Conservation (phyloP, 1,284 basidiomycete species). For the Cryptococcus sp. region DNA sequence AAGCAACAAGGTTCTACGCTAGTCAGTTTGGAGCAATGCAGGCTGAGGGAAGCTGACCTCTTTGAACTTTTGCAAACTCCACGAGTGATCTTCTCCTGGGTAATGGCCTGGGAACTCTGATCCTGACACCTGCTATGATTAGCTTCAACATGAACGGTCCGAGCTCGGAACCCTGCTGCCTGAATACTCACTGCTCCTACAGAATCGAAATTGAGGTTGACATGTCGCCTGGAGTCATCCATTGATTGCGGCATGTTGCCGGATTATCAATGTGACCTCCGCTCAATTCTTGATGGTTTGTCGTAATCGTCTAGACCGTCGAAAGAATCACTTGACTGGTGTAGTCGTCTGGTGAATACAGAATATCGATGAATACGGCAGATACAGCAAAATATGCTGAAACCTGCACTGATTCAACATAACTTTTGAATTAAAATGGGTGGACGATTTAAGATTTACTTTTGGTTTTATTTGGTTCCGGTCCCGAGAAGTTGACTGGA, state of each 20-base stretch:
- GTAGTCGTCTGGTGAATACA: no score
- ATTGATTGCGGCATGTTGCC: slow-evolving; percentile 16
- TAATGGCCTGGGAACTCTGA: slow-evolving; percentile 84
- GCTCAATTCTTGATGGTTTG: no score
- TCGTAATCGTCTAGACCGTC: no score
- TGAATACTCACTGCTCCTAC: slow-evolving; percentile 52
- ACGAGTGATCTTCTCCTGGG: slow-evolving; percentile 75
- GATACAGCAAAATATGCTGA: no score
- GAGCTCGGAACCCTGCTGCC: background rate
- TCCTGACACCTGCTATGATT: slow-evolving; percentile 60
- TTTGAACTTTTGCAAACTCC: slow-evolving; percentile 71
- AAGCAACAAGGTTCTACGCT: slow-evolving; percentile 64
- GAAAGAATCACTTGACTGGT: no score
- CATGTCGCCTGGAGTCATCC: slow-evolving; percentile 51
- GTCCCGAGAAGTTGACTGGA: background rate
- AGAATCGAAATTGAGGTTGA: slow-evolving; percentile 64
- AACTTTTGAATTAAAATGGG: no score
- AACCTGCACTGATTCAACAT: no score
- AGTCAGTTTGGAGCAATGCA: slow-evolving; percentile 8
- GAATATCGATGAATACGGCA: no score
- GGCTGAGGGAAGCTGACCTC: slow-evolving; percentile 54
- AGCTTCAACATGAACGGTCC: background rate
- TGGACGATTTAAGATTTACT: background rate
- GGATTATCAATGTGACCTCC: background rate
- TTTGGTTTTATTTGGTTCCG: background rate